Evolutionary conservation across 495 filamentous ascomycete species (phyloP).

Genomic region (Xylona heveae): DNA sequence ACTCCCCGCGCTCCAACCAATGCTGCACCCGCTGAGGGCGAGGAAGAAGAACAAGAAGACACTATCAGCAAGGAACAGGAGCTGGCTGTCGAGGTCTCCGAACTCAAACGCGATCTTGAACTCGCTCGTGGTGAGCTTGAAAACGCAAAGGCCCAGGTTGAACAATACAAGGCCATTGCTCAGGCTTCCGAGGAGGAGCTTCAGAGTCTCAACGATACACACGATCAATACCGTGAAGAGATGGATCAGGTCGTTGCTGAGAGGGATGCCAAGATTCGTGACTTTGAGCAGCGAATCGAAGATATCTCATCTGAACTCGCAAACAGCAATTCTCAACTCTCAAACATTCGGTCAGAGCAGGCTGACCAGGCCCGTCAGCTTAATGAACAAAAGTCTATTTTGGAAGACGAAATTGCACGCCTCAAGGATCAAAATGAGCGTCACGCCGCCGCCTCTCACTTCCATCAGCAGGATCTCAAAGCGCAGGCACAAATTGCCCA

Average conservation of each 20-base stretch:
- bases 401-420: slow-evolving; percentile 56
- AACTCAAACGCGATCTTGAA: slow-evolving; percentile 66
- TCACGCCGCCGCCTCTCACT: slow-evolving; percentile 49
- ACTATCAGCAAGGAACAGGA: slow-evolving; percentile 61
- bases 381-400: slow-evolving; percentile 55
- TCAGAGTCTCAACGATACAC: slow-evolving; percentile 50
- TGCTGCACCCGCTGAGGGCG: slow-evolving; percentile 10
- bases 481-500: slow-evolving; percentile 84
- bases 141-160: slow-evolving; percentile 52
- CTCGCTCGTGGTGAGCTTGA: slow-evolving; percentile 48
- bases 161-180: slow-evolving; percentile 78
- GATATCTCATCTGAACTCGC: slow-evolving; percentile 65
- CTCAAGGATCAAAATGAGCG: slow-evolving; percentile 73
- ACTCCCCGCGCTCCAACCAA: slow-evolving; percentile 28
- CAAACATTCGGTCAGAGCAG: slow-evolving; percentile 52
- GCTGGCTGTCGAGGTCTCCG: slow-evolving; percentile 55
- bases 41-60: slow-evolving; percentile 25
- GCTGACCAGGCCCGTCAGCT: slow-evolving; percentile 47
- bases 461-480: slow-evolving; percentile 75
- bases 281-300: slow-evolving; percentile 60
- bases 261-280: slow-evolving; percentile 54
- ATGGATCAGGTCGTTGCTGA: slow-evolving; percentile 50
- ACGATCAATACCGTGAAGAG: slow-evolving; percentile 71
- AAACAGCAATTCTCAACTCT: slow-evolving; percentile 58
- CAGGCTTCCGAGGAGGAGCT: slow-evolving; percentile 78